These are phyloP conservation scores for Amesomyces nigricolor DNA, from an alignment of 2,329 filamentous ascomycete genomes.

Conservation along the genomic window DNA sequence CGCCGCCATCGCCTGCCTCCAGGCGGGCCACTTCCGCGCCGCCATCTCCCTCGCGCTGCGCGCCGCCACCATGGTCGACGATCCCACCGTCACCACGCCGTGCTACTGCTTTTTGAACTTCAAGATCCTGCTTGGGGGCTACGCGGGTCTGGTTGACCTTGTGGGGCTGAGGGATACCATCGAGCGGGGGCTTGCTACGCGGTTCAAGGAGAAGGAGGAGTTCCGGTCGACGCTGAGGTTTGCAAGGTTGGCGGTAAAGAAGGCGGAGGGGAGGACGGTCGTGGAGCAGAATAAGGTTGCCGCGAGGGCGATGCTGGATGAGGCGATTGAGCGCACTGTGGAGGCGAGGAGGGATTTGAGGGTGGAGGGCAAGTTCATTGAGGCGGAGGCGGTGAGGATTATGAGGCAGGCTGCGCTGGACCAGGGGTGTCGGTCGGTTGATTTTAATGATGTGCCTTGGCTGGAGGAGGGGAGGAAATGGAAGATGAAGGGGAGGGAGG, in stretches of 20 bases:
- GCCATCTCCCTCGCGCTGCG: constrained; percentile 28
- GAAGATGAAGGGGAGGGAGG: neutral
- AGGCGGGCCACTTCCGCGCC: constrained; percentile 26
- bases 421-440: constrained; percentile 22
- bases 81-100: neutral
- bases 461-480: constrained; percentile 4
- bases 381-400: constrained; percentile 26
- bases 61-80: constrained; percentile 24
- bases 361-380: constrained; percentile 22
- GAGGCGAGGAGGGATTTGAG: constrained; percentile 20
- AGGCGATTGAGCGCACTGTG: constrained; percentile 22
- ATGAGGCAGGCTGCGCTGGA: constrained; percentile 31
- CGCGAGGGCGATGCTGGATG: constrained; percentile 24
- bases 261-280: constrained; percentile 11
- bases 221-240: constrained; percentile 23
- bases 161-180: constrained; percentile 25
- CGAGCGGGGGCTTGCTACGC: constrained; percentile 17
- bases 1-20: constrained; percentile 29
- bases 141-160: constrained; percentile 27
- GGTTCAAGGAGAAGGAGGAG: constrained; percentile 20
- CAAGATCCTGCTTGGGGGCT: constrained; percentile 28
- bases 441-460: constrained; percentile 24
- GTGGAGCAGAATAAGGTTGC: constrained; percentile 4
- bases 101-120: constrained; percentile 33
- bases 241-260: constrained; percentile 22